Percentiles rank a stretch among this genome's conserved stretches.
Conservation (phyloP, 352 stramenopile species). For the Globisporangium paddicum region DNA sequence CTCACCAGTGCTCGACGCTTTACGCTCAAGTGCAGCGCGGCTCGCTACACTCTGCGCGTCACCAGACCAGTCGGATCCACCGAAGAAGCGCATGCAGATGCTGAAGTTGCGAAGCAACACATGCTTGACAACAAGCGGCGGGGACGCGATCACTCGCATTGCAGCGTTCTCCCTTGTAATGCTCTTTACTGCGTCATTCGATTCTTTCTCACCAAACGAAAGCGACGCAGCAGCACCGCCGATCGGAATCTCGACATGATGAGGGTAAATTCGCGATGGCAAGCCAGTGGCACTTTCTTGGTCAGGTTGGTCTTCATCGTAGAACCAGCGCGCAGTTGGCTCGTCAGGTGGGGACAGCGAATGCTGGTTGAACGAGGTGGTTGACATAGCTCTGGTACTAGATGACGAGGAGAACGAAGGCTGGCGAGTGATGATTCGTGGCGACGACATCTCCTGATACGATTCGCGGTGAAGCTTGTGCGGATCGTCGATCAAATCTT, state of each 20-base stretch:
- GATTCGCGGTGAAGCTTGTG: conserved; percentile 11
- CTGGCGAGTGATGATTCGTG: conserved; percentile 37
- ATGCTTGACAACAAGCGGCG: conserved; percentile 69
- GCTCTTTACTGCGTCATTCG: conserved; percentile 60
- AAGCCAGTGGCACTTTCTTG: conserved; percentile 31
- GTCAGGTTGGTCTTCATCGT: conserved; percentile 45
- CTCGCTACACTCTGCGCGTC: conserved; percentile 40
- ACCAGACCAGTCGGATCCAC: conserved; percentile 73
- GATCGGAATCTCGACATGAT: conserved; percentile 86
- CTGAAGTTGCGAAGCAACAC: conserved; percentile 86
- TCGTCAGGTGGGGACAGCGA: conserved; percentile 62
- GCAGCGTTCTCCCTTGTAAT: conserved; percentile 59
- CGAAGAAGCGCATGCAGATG: conserved; percentile 87
- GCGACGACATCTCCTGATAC: conserved; percentile 33
- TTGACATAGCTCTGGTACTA: conserved; percentile 38
- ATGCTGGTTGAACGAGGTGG: conserved; percentile 35
- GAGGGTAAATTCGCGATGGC: conserved; percentile 76
- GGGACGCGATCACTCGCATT: conserved; percentile 35
- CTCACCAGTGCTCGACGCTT: background rate
- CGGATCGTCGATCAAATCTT: conserved; percentile 6
- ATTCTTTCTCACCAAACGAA: conserved; percentile 84
- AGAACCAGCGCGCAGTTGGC: conserved; percentile 76
- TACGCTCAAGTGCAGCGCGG: conserved; percentile 13
- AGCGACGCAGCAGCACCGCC: conserved; percentile 75
- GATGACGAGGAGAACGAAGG: conserved; percentile 55